These are phyloP conservation scores for Colletotrichum falcatum DNA, from an alignment of 2,329 filamentous ascomycete species.

Conservation along the genomic window DNA sequence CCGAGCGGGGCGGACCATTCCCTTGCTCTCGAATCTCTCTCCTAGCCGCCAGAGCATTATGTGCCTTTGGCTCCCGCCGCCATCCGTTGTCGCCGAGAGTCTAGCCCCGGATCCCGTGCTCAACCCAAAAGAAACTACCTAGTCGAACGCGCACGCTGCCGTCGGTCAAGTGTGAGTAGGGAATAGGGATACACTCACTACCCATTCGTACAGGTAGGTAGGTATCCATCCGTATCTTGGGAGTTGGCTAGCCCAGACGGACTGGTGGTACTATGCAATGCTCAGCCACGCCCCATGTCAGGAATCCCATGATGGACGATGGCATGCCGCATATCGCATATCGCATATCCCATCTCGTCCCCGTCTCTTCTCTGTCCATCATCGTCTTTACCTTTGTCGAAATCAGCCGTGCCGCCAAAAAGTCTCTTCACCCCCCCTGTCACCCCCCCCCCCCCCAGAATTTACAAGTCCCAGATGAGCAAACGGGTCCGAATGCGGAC, in stretches of 20 bases:
- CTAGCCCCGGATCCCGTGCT: conserved; percentile 18
- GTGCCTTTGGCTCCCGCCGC: conserved; percentile 17
- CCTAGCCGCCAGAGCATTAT: conserved; percentile 28
- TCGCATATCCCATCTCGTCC: neutral
- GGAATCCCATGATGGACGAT: conserved; percentile 1
- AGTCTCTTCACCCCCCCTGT: neutral
- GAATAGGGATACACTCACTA: too few relatives aligned
- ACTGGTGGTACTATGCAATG: too few relatives aligned
- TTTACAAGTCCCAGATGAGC: conserved; percentile 29
- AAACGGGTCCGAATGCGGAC: conserved; percentile 37
- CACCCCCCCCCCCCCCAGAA: conserved; percentile 13
- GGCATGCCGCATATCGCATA: conserved; percentile 1
- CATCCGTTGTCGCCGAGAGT: conserved; percentile 20
- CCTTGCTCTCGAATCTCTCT: neutral
- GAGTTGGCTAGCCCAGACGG: neutral
- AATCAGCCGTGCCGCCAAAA: conserved; percentile 23
- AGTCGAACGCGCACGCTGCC: conserved; percentile 10
- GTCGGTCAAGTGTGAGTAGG: conserved; percentile 25
- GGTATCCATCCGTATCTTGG: too few relatives aligned
- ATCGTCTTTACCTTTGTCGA: conserved; percentile 3
- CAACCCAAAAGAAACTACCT: conserved; percentile 31
- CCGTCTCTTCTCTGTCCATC: neutral
- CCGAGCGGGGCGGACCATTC: conserved; percentile 30
- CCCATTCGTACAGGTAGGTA: too few relatives aligned
- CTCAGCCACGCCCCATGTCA: too few relatives aligned